Percentiles rank a stretch among this genome's conserved stretches.
Evolutionary conservation across 305 asterid genomes (phyloP).

Genomic region (Solanum hybrid): DNA sequence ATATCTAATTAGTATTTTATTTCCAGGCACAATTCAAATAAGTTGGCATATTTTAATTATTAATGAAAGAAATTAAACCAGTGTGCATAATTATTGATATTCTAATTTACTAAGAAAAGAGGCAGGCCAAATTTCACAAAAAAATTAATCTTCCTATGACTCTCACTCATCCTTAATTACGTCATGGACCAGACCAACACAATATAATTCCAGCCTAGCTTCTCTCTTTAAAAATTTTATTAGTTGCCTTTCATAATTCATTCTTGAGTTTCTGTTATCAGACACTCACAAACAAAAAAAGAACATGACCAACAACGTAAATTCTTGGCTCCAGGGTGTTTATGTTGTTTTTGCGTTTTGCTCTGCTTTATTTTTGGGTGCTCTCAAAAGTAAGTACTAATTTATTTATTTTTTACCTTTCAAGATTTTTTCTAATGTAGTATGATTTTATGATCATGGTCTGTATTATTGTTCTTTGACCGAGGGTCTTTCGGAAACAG

Average conservation of each 20-base stretch:
- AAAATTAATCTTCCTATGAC: not conserved
- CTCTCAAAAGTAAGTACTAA: conserved; percentile 55
- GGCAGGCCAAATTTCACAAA: not conserved
- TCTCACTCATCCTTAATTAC: not conserved
- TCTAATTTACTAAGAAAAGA: not conserved
- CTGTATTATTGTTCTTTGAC: not conserved
- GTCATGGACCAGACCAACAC: not conserved
- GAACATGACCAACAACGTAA: conserved; percentile 26
- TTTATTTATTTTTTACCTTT: not conserved
- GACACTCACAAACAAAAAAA: not conserved
- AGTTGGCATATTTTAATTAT: not conserved
- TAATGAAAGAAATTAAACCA: not conserved
- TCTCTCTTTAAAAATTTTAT: not conserved
- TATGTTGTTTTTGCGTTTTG: conserved; percentile 65
- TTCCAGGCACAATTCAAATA: not conserved
- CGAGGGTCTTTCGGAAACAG: not conserved
- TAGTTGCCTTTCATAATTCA: not conserved
- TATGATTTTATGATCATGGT: not conserved
- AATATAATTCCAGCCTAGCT: not conserved
- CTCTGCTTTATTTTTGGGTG: conserved; percentile 61
- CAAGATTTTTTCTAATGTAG: not conserved
- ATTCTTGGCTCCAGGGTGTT: conserved; percentile 37
- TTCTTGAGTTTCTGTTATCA: not conserved
- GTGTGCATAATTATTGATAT: not conserved
- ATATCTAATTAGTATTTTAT: not conserved